Percentiles rank a stretch among this genome's conserved stretches.
These are phyloP conservation scores for Clavispora vitiphila DNA, from an alignment of 805 yeast genomes.

Conservation along the genomic window DNA sequence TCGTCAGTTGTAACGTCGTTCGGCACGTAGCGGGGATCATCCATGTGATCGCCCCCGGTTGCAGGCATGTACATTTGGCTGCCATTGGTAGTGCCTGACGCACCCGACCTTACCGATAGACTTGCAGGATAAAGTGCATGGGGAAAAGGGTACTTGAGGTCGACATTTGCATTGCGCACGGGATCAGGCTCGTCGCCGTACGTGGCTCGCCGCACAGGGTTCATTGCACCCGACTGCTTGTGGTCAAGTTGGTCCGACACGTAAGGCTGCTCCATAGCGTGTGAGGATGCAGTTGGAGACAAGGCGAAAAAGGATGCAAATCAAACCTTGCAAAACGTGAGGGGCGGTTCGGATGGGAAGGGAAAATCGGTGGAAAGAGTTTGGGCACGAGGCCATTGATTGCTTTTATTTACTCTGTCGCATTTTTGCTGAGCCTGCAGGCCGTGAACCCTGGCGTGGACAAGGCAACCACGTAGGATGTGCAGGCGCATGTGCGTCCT, in stretches of 20 bases:
- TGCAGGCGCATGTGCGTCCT: neutral
- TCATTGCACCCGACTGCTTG: slow-evolving; percentile 6
- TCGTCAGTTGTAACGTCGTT: slow-evolving; percentile 12
- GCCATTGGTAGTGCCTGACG: neutral
- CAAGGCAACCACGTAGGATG: neutral
- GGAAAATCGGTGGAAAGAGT: neutral
- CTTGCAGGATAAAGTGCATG: slow-evolving; percentile 10
- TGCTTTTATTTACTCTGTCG: neutral
- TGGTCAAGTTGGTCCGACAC: slow-evolving; percentile 10
- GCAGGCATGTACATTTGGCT: neutral
- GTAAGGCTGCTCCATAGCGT: slow-evolving; percentile 14
- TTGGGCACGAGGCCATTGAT: neutral
- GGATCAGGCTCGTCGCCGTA: slow-evolving; percentile 12
- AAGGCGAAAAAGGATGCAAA: neutral
- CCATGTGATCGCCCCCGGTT: slow-evolving; percentile 6
- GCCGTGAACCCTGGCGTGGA: neutral
- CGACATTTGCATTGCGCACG: slow-evolving; percentile 8
- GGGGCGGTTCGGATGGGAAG: neutral
- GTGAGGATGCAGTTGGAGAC: neutral
- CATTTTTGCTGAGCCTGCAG: neutral
- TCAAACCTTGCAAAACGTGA: neutral
- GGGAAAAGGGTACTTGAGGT: slow-evolving; percentile 13
- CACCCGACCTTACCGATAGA: slow-evolving; percentile 6
- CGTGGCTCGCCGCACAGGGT: slow-evolving; percentile 10
- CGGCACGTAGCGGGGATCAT: slow-evolving; percentile 14